Conservation (phyloP, 768 basidiomycete species). For the Lepiota subincarnata region DNA sequence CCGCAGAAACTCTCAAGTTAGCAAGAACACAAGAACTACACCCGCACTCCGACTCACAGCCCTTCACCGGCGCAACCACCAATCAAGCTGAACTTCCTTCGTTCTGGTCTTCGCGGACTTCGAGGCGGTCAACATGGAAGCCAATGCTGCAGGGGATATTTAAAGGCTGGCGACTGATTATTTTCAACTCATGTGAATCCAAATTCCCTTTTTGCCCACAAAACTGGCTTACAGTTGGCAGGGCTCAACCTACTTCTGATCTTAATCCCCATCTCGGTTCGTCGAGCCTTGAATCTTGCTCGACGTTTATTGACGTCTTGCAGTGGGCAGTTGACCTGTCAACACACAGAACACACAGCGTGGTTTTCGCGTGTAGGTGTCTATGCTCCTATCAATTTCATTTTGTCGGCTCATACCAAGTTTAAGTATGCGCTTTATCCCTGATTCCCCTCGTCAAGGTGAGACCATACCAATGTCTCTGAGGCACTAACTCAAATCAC, state of each 20-base stretch:
- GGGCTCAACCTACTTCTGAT: constrained; percentile 70
- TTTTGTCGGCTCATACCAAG: not conserved
- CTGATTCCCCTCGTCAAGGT: constrained; percentile 81
- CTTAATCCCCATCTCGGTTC: constrained; percentile 64
- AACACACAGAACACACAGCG: constrained; percentile 41
- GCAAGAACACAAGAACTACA: not conserved
- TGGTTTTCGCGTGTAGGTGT: constrained; percentile 60
- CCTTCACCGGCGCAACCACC: too few species aligned
- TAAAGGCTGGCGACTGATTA: constrained; percentile 23
- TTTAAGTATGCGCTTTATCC: constrained; percentile 58
- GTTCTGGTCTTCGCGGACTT: too few species aligned
- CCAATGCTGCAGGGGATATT: not conserved
- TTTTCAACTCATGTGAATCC: constrained; percentile 23
- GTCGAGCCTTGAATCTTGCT: constrained; percentile 18
- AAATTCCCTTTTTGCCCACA: not conserved
- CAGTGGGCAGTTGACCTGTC: constrained; percentile 57
- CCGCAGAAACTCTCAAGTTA: too few species aligned
- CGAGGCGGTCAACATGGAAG: too few species aligned
- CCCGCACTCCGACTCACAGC: too few species aligned
- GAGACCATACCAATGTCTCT: constrained; percentile 8
- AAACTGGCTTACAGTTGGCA: constrained; percentile 21
- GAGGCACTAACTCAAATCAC: not conserved
- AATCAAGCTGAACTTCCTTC: too few species aligned
- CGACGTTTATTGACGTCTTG: not conserved
- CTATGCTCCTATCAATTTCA: not conserved